phyloP scores from a whole-genome alignment of 202 grass and related monocot species.

The Eragrostis tef region DNA sequence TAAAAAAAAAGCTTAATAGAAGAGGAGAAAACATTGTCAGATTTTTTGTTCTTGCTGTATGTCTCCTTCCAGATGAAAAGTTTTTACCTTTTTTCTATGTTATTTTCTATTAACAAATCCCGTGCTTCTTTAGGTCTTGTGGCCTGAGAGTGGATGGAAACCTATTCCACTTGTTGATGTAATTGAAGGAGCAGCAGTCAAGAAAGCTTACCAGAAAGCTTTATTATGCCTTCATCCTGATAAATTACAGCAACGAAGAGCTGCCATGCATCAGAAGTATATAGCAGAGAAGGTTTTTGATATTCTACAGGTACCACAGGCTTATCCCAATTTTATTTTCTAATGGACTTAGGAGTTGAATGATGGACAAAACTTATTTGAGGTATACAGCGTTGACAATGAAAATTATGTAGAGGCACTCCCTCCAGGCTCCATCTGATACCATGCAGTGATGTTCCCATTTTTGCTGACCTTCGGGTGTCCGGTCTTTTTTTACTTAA shows the following conservation, averaged over 20 bases:
- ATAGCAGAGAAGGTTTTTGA: constrained; percentile 93
- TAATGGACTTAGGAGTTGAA: constrained; percentile 15
- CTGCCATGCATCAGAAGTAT: constrained; percentile 74
- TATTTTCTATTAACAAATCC: not conserved
- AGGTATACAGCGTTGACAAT: constrained; percentile 7
- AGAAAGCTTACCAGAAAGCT: constrained; percentile 89
- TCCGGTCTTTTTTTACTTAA: not conserved
- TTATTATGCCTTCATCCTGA: constrained; percentile 89
- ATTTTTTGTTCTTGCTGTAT: constrained; percentile 16
- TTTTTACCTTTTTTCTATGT: not conserved
- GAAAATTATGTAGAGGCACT: not conserved
- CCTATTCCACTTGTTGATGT: constrained; percentile 82
- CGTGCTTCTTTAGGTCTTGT: constrained; percentile 65
- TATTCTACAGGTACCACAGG: constrained; percentile 84
- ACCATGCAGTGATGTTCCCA: not conserved
- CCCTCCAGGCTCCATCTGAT: not conserved
- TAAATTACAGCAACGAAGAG: constrained; percentile 83
- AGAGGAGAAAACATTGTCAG: not conserved
- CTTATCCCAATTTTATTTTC: constrained; percentile 32
- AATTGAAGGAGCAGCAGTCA: constrained; percentile 87
- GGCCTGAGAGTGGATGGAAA: constrained; percentile 92
- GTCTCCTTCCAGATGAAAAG: not conserved
- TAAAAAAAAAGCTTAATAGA: too few relatives aligned
- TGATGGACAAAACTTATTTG: constrained; percentile 1
- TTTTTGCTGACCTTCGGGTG: not conserved